Conservation (phyloP, 495 filamentous ascomycete species). For the Annulohypoxylon bovei region DNA sequence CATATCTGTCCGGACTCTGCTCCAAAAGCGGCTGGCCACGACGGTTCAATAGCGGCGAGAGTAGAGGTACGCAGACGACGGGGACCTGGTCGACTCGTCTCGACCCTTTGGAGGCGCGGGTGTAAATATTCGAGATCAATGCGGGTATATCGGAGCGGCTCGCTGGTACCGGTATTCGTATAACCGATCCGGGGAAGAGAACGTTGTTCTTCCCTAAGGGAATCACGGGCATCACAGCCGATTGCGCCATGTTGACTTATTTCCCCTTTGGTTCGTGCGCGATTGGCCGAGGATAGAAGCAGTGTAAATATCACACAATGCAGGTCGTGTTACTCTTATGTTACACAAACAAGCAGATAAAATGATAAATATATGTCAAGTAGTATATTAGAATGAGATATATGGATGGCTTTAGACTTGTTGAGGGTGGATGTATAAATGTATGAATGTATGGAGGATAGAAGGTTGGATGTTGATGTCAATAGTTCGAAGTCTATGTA, state of each 20-base stretch:
- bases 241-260: constrained; percentile 45
- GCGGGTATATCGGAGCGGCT: constrained; percentile 85
- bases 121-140: constrained; percentile 79
- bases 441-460: constrained; percentile 5
- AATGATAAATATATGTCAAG: constrained; percentile 1
- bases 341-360: constrained; percentile 11
- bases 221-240: constrained; percentile 72
- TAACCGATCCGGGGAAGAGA: constrained; percentile 80
- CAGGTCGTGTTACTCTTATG: constrained; percentile 12
- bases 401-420: background rate
- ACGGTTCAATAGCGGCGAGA: constrained; percentile 71
- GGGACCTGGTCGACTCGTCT: constrained; percentile 71
- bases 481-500: constrained; percentile 8
- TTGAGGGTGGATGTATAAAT: background rate
- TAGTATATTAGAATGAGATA: background rate
- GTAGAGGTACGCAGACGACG: constrained; percentile 84
- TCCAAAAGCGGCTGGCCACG: constrained; percentile 75
- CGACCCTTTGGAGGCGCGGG: constrained; percentile 68
- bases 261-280: constrained; percentile 27
- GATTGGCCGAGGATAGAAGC: constrained; percentile 13
- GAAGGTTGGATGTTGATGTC: constrained; percentile 33
- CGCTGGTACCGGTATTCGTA: constrained; percentile 75
- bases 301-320: background rate
- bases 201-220: constrained; percentile 77
- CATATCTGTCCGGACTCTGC: constrained; percentile 59